A percentile compares a stretch with the other conserved stretches of the same genome.
These are phyloP conservation scores for Delonix regia DNA, from an alignment of 306 rosid genomes.

Conservation along the genomic window DNA sequence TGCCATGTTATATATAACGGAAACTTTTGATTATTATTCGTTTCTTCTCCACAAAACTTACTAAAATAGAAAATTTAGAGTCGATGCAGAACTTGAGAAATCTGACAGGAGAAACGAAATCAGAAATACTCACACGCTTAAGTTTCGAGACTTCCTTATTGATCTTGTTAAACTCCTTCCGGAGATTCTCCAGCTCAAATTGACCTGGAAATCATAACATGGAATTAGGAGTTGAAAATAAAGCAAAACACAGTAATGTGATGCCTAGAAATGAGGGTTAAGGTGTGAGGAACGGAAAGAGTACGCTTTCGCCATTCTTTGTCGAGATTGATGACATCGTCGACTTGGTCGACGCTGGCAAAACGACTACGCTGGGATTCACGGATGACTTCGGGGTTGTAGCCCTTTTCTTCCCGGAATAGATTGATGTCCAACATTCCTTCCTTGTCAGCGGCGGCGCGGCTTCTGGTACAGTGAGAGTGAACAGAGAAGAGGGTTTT, in stretches of 20 bases:
- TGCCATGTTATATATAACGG: neutral
- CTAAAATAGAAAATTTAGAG: neutral
- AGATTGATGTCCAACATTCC: conserved; percentile 84
- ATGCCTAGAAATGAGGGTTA: neutral
- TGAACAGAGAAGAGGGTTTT: neutral
- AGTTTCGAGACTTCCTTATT: conserved; percentile 73
- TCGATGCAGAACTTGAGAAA: neutral
- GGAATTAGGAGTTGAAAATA: neutral
- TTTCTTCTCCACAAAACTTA: neutral
- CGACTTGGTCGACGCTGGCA: conserved; percentile 72
- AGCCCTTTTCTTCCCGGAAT: conserved; percentile 85
- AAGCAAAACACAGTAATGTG: neutral
- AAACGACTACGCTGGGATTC: conserved; percentile 97
- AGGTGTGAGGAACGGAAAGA: neutral
- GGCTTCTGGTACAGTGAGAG: neutral
- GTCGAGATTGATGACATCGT: conserved; percentile 83
- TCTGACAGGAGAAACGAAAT: neutral
- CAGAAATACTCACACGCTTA: conserved; percentile 49
- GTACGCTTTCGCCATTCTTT: conserved; percentile 91
- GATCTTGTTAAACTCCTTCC: conserved; percentile 79
- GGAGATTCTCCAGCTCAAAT: conserved; percentile 73
- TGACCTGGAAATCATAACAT: conserved; percentile 47
- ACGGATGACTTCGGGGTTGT: conserved; percentile 82
- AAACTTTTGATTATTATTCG: neutral
- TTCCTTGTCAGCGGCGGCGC: neutral